Base-by-base conservation (phyloP, 1,284 basidiomycete species). In the Lignosus rhinocerotis region DNA sequence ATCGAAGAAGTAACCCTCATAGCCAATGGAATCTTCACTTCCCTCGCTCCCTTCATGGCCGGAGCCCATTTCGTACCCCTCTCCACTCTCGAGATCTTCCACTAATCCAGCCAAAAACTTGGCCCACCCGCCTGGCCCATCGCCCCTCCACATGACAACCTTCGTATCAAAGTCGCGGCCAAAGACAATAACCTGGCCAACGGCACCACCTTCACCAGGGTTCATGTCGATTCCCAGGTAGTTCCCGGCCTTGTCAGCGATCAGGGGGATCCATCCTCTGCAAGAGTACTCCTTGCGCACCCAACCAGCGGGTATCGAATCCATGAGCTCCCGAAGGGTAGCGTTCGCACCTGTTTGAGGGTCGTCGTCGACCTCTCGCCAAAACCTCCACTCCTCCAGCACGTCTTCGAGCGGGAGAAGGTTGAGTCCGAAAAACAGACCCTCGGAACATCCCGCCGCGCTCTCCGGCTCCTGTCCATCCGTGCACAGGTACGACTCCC, bases 141-240 rank as follows among this genome's bases (percentile, higher is more conserved):
- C 95, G 6, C 94, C 95, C 57, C 84, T 81, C 86, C 90, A 96
- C 51, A 98, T 80, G 34, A 98, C 96, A 42, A 98, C 93, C 73
- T 99, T 99, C 25, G 94, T 93, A 74, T 99, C 96, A 74, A 99
- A 98, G 72, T 99, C 96, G 53, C 96, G 85, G 12, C 96, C 96
- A 73, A 98, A 99, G 49, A 98, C 88, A 62, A 99, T 98, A 51
- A 98, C 95, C 73, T 99, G 96, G 4, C 96, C 97, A 51, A 85
- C 80, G 2, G 84, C 74, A 48, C 95, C 96, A 42, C 76, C 73
- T 62, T 88, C 84, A 19, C 77, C 92, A 5, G 96, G 96, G 73
- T 90, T 94, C 60, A 99, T 82, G 73, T 99, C 96, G 50, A 99
- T 83, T 53, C 96, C 96, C 61, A 98, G 85, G 72, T 99, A 99